Base-by-base conservation (phyloP, 176 grass and related monocot genomes). In the Oropetium thomaeum region DNA sequence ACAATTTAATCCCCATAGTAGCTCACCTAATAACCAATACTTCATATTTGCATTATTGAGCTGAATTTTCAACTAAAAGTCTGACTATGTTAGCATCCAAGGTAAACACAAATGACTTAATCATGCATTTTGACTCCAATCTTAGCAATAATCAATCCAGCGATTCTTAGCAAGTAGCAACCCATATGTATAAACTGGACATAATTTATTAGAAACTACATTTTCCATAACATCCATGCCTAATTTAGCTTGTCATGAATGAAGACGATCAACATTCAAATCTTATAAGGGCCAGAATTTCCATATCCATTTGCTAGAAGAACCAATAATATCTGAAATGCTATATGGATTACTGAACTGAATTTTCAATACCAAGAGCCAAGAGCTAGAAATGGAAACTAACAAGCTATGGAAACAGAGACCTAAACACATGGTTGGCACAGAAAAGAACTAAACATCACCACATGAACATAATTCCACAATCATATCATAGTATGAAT, bases 231-330 rank as follows among this genome's bases (percentile, higher is more conserved):
- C 33, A 67, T 1, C 23, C 43, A 40, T 29, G 16, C 40, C 2
- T 67, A 39, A 49, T 67, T 57, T 73, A 26, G 52, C 23, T 12
- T 55, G 22, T 55, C n/a, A 55, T 55, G 52, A 55, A 13, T 74
- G 33, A 52, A 63, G 58, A 34, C 38, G 53, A 23, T 71, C 15
- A 82, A 26, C 53, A 67, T 43, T 35, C 3, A 17, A 60, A 74
- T 67, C 35, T 62, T 45, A 38, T 43, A 69, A 74, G 29, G 51
- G 25, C 52, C 80, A 79, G 74, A 88, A 79, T 63, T 87, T 83
- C 60, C 74, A 79, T 83, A 53, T 55, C 12, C 26, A 55, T 55
- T n/a, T 5, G 9, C 26, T 4, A 23, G 23, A 57, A 22, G 22
- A 27, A 27, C 22, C 9, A 57, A 27, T 57, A 9, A 9, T 22